phyloP scores from a whole-genome alignment of 495 filamentous ascomycete species.

The Evansstolkia leycettana region DNA sequence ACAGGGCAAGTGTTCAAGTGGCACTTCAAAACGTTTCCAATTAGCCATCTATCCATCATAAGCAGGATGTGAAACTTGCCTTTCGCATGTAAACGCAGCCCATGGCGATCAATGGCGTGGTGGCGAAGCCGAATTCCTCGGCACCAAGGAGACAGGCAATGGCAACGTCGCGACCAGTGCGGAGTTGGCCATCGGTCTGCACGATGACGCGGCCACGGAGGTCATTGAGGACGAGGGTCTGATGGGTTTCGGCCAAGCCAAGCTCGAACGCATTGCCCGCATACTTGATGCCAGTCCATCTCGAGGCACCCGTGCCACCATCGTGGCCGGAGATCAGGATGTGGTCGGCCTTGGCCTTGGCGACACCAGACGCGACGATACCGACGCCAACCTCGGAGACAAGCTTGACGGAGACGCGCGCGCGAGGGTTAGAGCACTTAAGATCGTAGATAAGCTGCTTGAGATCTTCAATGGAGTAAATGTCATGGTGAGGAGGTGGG shows the following conservation, averaged over 20 bases:
- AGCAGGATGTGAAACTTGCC: conserved; percentile 14
- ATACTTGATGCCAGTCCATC: conserved; percentile 99
- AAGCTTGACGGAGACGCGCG: conserved; percentile 95
- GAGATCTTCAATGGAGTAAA: conserved; percentile 97
- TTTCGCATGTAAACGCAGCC: conserved; percentile 96
- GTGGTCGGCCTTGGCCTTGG: conserved; percentile 96
- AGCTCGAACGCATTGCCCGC: conserved; percentile 97
- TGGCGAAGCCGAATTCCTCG: conserved; percentile 98
- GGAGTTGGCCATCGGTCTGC: conserved; percentile 93
- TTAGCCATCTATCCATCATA: conserved; percentile 15
- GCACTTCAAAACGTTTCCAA: conserved; percentile 14
- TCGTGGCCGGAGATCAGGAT: conserved; percentile 97
- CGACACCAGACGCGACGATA: conserved; percentile 96
- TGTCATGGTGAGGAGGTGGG: conserved; percentile 98
- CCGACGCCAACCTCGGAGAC: conserved; percentile 97
- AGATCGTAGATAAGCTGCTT: conserved; percentile 99
- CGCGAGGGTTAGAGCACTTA: conserved; percentile 92
- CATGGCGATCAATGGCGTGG: conserved; percentile 91
- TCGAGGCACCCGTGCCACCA: conserved; percentile 92
- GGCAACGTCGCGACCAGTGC: conserved; percentile 90
- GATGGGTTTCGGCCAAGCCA: conserved; percentile 95
- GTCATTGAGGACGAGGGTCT: conserved; percentile 97
- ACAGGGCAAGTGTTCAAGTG: conserved; percentile 84
- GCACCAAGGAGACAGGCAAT: conserved; percentile 94
- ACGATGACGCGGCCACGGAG: conserved; percentile 93